Percentiles rank a stretch among this genome's conserved stretches.
phyloP scores from a whole-genome alignment of 495 filamentous ascomycete genomes.

The Penicillium roqueforti region DNA sequence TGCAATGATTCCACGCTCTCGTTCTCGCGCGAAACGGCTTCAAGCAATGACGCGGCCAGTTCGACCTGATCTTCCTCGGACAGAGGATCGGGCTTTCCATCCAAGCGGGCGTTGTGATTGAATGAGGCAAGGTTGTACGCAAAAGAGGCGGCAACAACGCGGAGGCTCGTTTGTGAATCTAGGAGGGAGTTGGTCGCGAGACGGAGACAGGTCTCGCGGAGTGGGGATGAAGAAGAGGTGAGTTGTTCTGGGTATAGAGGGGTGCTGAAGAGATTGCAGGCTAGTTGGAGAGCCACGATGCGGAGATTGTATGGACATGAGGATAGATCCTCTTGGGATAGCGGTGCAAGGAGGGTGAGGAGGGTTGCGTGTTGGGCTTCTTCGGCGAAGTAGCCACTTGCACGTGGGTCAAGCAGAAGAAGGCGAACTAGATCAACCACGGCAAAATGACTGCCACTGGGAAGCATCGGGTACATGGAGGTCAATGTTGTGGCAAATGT shows the following conservation, averaged over 20 bases:
- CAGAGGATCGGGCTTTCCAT: slow-evolving; percentile 55
- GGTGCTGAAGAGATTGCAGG: slow-evolving; percentile 60
- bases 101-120: slow-evolving; percentile 61
- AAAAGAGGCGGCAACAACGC: slow-evolving; percentile 77
- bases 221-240: slow-evolving; percentile 22
- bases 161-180: slow-evolving; percentile 49
- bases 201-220: slow-evolving; percentile 36
- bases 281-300: slow-evolving; percentile 68
- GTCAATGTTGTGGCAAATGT: slow-evolving; percentile 32
- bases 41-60: slow-evolving; percentile 68
- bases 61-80: slow-evolving; percentile 70
- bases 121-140: slow-evolving; percentile 74
- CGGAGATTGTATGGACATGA: slow-evolving; percentile 73
- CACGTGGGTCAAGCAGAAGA: slow-evolving; percentile 71
- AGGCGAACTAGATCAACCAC: slow-evolving; percentile 77
- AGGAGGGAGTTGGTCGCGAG: slow-evolving; percentile 53
- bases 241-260: slow-evolving; percentile 48
- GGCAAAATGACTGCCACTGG: slow-evolving; percentile 59
- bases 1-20: slow-evolving; percentile 66
- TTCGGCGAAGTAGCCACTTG: slow-evolving; percentile 84
- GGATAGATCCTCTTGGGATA: slow-evolving; percentile 41
- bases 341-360: slow-evolving; percentile 55
- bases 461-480: slow-evolving; percentile 25
- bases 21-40: slow-evolving; percentile 66
- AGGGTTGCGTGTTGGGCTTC: slow-evolving; percentile 62